Evolutionary conservation across 208 protist species (phyloP).

Genomic region (Crithidia acanthocephali): DNA sequence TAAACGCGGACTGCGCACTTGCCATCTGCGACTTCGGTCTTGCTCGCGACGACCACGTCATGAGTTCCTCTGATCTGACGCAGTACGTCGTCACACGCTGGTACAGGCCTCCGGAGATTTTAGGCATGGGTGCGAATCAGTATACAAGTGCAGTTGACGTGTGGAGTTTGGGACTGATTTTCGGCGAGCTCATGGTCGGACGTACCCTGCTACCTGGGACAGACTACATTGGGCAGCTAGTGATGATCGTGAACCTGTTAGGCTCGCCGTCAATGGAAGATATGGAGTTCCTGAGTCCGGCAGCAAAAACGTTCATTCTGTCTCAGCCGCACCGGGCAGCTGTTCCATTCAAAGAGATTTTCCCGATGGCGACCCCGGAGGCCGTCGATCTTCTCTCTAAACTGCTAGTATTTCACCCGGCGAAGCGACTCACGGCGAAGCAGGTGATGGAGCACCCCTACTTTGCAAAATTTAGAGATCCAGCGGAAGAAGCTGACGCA

Average conservation of each 20-base stretch:
- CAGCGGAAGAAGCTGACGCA: constrained; percentile 73
- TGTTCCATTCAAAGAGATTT: constrained; percentile 79
- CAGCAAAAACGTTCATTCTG: constrained; percentile 73
- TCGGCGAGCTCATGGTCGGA: constrained; percentile 98
- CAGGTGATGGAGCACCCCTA: constrained; percentile 96
- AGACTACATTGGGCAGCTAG: constrained; percentile 88
- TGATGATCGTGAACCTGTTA: constrained; percentile 84
- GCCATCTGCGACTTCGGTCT: constrained; percentile 96
- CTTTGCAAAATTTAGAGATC: constrained; percentile 90
- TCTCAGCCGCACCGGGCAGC: constrained; percentile 56
- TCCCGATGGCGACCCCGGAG: constrained; percentile 93
- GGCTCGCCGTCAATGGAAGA: constrained; percentile 76
- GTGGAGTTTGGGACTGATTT: constrained; percentile 97
- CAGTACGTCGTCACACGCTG: constrained; percentile 98
- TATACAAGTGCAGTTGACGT: constrained; percentile 98
- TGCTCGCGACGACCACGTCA: constrained; percentile 79
- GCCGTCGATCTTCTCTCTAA: constrained; percentile 94
- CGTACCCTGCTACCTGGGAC: constrained; percentile 95
- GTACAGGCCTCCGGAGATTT: constrained; percentile 99
- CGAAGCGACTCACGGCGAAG: constrained; percentile 93
- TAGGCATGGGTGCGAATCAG: constrained; percentile 86
- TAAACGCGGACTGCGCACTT: constrained; percentile 96
- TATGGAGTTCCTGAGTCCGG: constrained; percentile 89
- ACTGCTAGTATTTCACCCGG: constrained; percentile 97
- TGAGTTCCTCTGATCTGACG: constrained; percentile 85